A percentile compares a stretch with the other conserved stretches of the same genome.
phyloP scores from a whole-genome alignment of 352 stramenopile species.

The Bremia lactucae region DNA sequence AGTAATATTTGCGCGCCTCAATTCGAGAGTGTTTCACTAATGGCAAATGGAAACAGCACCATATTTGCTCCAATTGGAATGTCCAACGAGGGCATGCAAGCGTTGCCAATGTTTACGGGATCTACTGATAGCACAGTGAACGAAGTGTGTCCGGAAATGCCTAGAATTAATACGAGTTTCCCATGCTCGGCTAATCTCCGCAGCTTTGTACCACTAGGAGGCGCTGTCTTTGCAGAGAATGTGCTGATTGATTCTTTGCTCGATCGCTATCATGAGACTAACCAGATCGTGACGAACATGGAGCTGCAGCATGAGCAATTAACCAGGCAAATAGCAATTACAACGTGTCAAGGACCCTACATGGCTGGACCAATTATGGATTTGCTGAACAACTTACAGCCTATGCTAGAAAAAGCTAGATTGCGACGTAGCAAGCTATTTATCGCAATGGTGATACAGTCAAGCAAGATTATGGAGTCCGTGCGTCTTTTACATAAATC shows the following conservation, averaged over 20 bases:
- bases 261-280: slow-evolving; percentile 39
- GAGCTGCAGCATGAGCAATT: slow-evolving; percentile 31
- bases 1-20: slow-evolving; percentile 8
- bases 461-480: slow-evolving; percentile 33
- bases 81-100: slow-evolving; percentile 8
- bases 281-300: slow-evolving; percentile 27
- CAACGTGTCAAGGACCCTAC: slow-evolving; percentile 36
- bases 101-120: slow-evolving; percentile 4
- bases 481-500: slow-evolving; percentile 42
- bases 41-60: slow-evolving; percentile 4
- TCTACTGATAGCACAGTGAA: slow-evolving; percentile 4
- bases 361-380: slow-evolving; percentile 17
- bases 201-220: slow-evolving; percentile 16
- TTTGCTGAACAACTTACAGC: slow-evolving; percentile 20
- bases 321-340: slow-evolving; percentile 35
- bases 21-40: slow-evolving; percentile 2
- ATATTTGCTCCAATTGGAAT: slow-evolving; percentile 5
- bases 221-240: slow-evolving; percentile 24
- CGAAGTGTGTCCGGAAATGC: slow-evolving; percentile 16
- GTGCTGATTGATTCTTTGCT: slow-evolving; percentile 46
- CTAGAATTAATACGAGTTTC: slow-evolving; percentile 17
- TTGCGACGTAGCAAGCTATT: slow-evolving; percentile 25
- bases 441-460: slow-evolving; percentile 49
- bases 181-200: slow-evolving; percentile 6
- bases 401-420: slow-evolving; percentile 21